A percentile compares a stretch with the other conserved stretches of the same genome.
phyloP scores from a whole-genome alignment of 768 basidiomycete genomes.

The Lentinula sp. region DNA sequence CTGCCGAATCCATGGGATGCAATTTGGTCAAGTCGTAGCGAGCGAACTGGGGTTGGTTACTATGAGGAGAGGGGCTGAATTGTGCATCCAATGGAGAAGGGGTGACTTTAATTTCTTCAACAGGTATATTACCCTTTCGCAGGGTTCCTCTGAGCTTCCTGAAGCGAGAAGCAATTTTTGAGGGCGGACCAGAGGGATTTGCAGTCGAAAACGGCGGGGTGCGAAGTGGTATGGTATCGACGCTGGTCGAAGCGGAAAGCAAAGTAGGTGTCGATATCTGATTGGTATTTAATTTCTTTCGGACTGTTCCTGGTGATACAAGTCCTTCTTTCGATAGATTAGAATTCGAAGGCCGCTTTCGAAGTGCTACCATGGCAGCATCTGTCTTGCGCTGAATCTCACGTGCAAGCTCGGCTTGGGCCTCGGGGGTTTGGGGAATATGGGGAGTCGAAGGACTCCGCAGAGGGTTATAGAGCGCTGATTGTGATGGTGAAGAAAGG shows the following conservation, averaged over 20 bases:
- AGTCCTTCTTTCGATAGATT: constrained; percentile 32
- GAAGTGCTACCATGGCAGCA: constrained; percentile 58
- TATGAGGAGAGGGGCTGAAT: constrained; percentile 28
- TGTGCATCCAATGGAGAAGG: constrained; percentile 36
- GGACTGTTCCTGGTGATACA: constrained; percentile 34
- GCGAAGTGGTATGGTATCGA: constrained; percentile 61
- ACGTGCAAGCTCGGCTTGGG: constrained; percentile 50
- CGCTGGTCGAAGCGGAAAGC: constrained; percentile 61
- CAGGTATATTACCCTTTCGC: constrained; percentile 38
- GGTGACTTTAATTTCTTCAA: constrained; percentile 42
- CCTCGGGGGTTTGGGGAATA: constrained; percentile 35
- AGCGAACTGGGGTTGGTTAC: constrained; percentile 16
- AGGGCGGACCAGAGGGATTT: constrained; percentile 34
- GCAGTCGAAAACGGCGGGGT: constrained; percentile 33
- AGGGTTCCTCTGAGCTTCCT: constrained; percentile 67
- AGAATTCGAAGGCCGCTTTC: constrained; percentile 39
- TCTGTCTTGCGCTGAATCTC: constrained; percentile 67
- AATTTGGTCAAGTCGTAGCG: constrained; percentile 36
- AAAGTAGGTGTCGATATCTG: constrained; percentile 64
- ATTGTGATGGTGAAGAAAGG: constrained; percentile 12
- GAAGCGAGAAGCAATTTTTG: constrained; percentile 68
- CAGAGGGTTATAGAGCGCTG: constrained; percentile 27
- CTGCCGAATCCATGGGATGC: constrained; percentile 24
- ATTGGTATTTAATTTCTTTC: constrained; percentile 53
- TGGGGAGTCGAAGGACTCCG: constrained; percentile 38